Conservation (phyloP, 352 stramenopile genomes). For the Phytopythium chamaehyphon region DNA sequence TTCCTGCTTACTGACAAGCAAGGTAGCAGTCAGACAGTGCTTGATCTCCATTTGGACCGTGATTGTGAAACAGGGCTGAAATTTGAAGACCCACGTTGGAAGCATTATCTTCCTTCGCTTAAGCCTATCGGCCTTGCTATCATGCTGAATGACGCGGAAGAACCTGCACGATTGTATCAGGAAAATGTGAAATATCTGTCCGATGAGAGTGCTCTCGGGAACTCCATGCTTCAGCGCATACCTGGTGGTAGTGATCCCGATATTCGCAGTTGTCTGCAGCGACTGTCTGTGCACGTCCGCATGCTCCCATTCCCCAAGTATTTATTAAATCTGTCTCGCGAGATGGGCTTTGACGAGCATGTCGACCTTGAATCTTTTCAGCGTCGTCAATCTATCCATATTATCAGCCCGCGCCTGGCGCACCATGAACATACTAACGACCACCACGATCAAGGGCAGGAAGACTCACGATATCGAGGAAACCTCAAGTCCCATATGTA, state of each 20-base stretch:
- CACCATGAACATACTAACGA: slow-evolving; percentile 83
- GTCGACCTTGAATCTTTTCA: slow-evolving; percentile 67
- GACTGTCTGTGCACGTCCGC: slow-evolving; percentile 75
- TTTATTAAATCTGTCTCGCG: slow-evolving; percentile 67
- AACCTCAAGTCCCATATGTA: slow-evolving; percentile 87
- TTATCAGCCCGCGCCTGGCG: slow-evolving; percentile 76
- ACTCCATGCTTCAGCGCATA: slow-evolving; percentile 16
- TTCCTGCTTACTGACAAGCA: slow-evolving; percentile 80
- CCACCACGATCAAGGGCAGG: slow-evolving; percentile 80
- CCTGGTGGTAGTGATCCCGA: slow-evolving; percentile 27
- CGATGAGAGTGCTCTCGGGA: slow-evolving; percentile 34
- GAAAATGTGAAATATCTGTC: slow-evolving; percentile 70
- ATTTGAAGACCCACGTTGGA: slow-evolving; percentile 87
- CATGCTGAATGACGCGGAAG: slow-evolving; percentile 74
- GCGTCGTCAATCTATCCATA: slow-evolving; percentile 69
- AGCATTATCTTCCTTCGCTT: slow-evolving; percentile 66
- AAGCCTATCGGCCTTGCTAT: slow-evolving; percentile 81
- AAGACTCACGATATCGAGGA: slow-evolving; percentile 77
- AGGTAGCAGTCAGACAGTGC: slow-evolving; percentile 44
- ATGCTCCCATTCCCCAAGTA: slow-evolving; percentile 85
- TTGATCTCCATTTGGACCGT: slow-evolving; percentile 74
- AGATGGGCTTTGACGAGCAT: slow-evolving; percentile 75
- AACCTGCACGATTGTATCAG: slow-evolving; percentile 60
- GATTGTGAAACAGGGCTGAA: slow-evolving; percentile 73
- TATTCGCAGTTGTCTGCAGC: slow-evolving; percentile 64